These are phyloP conservation scores for Cucumis cinereus DNA, from an alignment of 306 rosid species.

Conservation along the genomic window DNA sequence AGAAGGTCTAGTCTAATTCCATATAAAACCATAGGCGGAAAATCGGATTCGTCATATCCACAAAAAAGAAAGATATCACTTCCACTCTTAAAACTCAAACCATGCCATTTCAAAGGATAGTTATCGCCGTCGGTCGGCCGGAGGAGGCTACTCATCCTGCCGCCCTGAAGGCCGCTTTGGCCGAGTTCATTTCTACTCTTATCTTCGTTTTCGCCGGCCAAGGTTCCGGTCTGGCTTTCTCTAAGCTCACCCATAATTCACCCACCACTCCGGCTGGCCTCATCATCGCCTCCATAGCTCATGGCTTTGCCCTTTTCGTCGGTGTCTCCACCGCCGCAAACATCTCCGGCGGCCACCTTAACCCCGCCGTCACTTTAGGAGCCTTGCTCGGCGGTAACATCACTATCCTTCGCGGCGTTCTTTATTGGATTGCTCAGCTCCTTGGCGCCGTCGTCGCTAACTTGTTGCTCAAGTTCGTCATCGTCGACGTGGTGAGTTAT, in stretches of 20 bases:
- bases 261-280: constrained; percentile 51
- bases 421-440: constrained; percentile 82
- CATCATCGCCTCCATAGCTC: constrained; percentile 58
- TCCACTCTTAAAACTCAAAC: background rate
- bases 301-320: constrained; percentile 68
- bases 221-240: constrained; percentile 74
- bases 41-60: background rate
- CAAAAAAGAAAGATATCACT: too few species aligned
- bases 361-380: constrained; percentile 93
- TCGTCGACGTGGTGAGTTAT: constrained; percentile 37
- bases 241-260: constrained; percentile 51
- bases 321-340: constrained; percentile 63
- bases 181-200: constrained; percentile 79
- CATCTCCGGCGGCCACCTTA: constrained; percentile 93
- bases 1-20: background rate
- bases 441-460: constrained; percentile 63
- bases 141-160: constrained; percentile 52
- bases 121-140: constrained; percentile 38
- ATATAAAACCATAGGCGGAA: background rate
- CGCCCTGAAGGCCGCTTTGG: constrained; percentile 50
- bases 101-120: constrained; percentile 69
- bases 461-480: constrained; percentile 43
- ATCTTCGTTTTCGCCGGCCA: constrained; percentile 90
- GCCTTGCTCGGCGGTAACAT: constrained; percentile 77
- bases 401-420: constrained; percentile 54